phyloP scores from a whole-genome alignment of 768 basidiomycete genomes.

The Lenzites betulinus region DNA sequence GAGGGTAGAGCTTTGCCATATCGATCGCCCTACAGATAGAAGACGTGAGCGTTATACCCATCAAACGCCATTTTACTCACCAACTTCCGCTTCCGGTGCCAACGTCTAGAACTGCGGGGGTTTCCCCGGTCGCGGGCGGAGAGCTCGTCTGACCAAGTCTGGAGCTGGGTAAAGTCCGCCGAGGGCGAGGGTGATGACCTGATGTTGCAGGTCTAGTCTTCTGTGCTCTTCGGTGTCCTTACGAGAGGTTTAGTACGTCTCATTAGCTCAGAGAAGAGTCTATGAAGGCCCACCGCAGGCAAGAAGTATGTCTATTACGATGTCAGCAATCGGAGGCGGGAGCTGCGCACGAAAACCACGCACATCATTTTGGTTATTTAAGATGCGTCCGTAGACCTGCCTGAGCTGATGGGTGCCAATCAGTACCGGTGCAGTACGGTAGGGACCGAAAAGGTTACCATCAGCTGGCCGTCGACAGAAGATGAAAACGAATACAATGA shows the following conservation, averaged over 20 bases:
- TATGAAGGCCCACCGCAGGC: slow-evolving; percentile 28
- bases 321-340: background rate
- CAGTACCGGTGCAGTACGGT: background rate
- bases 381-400: slow-evolving; percentile 30
- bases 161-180: slow-evolving; percentile 31
- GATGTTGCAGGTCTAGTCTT: slow-evolving; percentile 36
- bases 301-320: slow-evolving; percentile 31
- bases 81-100: slow-evolving; percentile 39
- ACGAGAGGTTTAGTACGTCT: background rate
- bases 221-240: slow-evolving; percentile 36
- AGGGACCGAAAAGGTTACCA: slow-evolving; percentile 16
- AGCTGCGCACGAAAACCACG: background rate
- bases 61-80: slow-evolving; percentile 23
- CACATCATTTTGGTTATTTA: slow-evolving; percentile 35
- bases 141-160: slow-evolving; percentile 31
- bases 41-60: background rate
- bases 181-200: slow-evolving; percentile 30
- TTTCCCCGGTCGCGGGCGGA: slow-evolving; percentile 30
- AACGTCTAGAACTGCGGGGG: slow-evolving; percentile 33
- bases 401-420: slow-evolving; percentile 25
- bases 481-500: slow-evolving; percentile 35
- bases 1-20: slow-evolving; percentile 36
- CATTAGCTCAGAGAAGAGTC: background rate
- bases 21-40: slow-evolving; percentile 33
- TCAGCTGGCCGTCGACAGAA: slow-evolving; percentile 31